These are phyloP conservation scores for Ganoderma leucocontextum DNA, from an alignment of 1,284 basidiomycete species.

Conservation along the genomic window DNA sequence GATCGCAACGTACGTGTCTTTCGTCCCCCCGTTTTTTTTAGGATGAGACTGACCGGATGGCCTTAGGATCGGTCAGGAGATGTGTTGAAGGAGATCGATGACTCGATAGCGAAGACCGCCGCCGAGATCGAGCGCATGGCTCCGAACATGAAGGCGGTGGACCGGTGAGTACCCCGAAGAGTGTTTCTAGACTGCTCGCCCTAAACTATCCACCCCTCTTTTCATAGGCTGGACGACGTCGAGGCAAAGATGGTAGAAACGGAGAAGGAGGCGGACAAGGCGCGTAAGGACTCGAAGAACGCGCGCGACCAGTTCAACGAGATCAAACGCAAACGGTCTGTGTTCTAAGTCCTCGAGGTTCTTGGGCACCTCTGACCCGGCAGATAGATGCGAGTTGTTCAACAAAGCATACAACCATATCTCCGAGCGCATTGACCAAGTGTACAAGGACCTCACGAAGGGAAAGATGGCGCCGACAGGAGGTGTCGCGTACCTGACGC, in stretches of 20 bases:
- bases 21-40: not conserved
- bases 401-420: constrained; percentile 98
- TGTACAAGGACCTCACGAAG: constrained; percentile 98
- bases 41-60: constrained; percentile 3
- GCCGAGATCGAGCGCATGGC: constrained; percentile 94
- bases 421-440: constrained; percentile 90
- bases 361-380: constrained; percentile 4
- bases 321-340: constrained; percentile 83
- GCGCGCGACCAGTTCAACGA: constrained; percentile 93
- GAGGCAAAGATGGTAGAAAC: constrained; percentile 80
- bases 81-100: constrained; percentile 78
- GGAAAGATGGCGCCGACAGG: constrained; percentile 93
- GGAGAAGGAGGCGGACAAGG: constrained; percentile 80
- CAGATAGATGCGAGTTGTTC: constrained; percentile 81
- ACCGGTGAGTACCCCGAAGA: constrained; percentile 58
- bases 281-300: constrained; percentile 84
- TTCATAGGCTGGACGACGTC: constrained; percentile 86
- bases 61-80: constrained; percentile 72
- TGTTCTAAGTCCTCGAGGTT: constrained; percentile 5
- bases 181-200: not conserved
- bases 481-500: constrained; percentile 93
- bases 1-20: constrained; percentile 71
- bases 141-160: constrained; percentile 96
- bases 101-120: constrained; percentile 76
- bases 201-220: not conserved